A percentile compares a stretch with the other conserved stretches of the same genome.
Conservation (phyloP, 2,329 filamentous ascomycete species). For the Rhexocercosporidium sp. region DNA sequence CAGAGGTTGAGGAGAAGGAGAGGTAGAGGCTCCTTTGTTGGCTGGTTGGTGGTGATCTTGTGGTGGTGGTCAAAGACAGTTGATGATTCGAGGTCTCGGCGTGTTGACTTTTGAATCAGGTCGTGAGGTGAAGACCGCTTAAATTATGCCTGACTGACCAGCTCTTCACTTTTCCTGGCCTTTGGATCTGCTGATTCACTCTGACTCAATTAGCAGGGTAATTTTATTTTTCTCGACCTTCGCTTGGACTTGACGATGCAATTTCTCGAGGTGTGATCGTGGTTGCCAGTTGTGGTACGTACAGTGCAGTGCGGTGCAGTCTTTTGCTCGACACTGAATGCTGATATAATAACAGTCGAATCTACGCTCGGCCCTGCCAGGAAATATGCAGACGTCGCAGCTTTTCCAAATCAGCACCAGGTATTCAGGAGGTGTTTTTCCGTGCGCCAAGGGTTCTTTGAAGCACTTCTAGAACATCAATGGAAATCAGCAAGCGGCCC, state of each 20-base stretch:
- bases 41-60: background rate
- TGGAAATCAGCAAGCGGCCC: constrained; percentile 19
- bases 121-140: background rate
- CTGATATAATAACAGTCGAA: background rate
- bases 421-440: constrained; percentile 15
- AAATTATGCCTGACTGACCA: background rate
- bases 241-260: background rate
- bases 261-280: constrained; percentile 5
- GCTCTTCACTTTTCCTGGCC: background rate
- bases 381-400: constrained; percentile 36
- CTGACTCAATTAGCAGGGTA: constrained; percentile 7
- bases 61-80: background rate
- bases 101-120: constrained; percentile 1
- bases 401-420: constrained; percentile 29
- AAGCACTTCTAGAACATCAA: constrained; percentile 24
- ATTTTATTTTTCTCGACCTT: constrained; percentile 6
- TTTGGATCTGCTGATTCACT: background rate
- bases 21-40: constrained; percentile 16
- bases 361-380: constrained; percentile 39
- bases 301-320: background rate
- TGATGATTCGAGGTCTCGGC: background rate
- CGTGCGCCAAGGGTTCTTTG: constrained; percentile 21
- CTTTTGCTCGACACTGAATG: background rate
- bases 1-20: background rate
- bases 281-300: constrained; percentile 6